Percentiles rank a stretch among this genome's conserved stretches.
Evolutionary conservation across 192 early-diverging fungal species (phyloP).

Genomic region (Entomortierella lignicola): DNA sequence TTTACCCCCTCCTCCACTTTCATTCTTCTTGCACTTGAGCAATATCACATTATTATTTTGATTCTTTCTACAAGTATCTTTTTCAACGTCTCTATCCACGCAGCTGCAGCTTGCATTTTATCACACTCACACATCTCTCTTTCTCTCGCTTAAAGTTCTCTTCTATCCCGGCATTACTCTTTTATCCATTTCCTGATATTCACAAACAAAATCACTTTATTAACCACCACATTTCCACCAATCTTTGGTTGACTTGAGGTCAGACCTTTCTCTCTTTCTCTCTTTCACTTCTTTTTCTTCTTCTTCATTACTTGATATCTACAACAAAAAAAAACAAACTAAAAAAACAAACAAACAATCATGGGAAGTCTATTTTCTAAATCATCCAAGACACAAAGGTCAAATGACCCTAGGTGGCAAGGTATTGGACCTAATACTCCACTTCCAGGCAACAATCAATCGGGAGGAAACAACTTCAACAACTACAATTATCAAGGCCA

Average conservation of each 20-base stretch:
- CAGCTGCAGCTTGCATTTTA: slow-evolving; percentile 1
- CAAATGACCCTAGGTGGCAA: slow-evolving; percentile 50
- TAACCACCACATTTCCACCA: no score
- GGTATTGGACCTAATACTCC: slow-evolving; percentile 53
- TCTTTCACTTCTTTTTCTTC: slow-evolving; percentile 2
- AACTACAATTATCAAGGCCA: not conserved
- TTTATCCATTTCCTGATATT: not conserved
- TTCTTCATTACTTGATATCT: no score
- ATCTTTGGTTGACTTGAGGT: no score
- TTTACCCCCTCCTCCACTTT: not conserved
- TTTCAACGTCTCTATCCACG: not conserved
- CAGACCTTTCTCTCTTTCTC: not conserved
- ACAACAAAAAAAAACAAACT: no score
- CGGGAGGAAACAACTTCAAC: no score
- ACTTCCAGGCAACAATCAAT: slow-evolving; percentile 10
- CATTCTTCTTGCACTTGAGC: no score
- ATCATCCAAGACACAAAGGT: slow-evolving; percentile 29
- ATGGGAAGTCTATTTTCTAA: slow-evolving; percentile 49
- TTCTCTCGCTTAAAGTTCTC: not conserved
- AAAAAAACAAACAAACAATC: no score
- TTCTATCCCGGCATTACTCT: not conserved
- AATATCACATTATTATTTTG: no score
- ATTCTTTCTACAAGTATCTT: not conserved
- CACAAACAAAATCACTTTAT: no score
- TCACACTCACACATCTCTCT: not conserved